Conservation (phyloP, 306 rosid species). For the Vigna unguiculata region DNA sequence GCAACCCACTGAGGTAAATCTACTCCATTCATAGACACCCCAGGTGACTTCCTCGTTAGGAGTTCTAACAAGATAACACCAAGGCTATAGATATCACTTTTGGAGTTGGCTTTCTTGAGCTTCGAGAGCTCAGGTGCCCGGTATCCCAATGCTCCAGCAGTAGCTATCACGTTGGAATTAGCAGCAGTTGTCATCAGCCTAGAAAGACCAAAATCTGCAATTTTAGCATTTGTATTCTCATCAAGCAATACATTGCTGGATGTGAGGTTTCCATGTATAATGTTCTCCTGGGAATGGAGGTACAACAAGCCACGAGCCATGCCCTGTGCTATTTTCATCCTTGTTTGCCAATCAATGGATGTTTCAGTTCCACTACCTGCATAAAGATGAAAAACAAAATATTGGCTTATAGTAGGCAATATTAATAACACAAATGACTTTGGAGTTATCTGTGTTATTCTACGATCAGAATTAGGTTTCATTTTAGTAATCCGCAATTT, state of each 20-base stretch:
- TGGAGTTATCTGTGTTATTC: not conserved
- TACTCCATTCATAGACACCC: constrained; percentile 67
- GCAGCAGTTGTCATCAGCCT: constrained; percentile 76
- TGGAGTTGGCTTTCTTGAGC: constrained; percentile 71
- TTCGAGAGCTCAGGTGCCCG: constrained; percentile 78
- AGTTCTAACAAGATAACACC: constrained; percentile 84
- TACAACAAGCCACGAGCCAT: constrained; percentile 62
- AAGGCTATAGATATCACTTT: constrained; percentile 75
- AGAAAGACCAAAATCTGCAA: constrained; percentile 73
- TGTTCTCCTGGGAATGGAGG: constrained; percentile 71
- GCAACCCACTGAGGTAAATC: constrained; percentile 90
- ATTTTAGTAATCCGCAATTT: not conserved
- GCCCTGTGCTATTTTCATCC: constrained; percentile 76
- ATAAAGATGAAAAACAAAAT: constrained; percentile 16
- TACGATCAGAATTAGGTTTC: not conserved
- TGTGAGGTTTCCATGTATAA: constrained; percentile 82
- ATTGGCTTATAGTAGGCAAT: not conserved
- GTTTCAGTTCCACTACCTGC: constrained; percentile 74
- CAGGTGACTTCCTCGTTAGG: constrained; percentile 78
- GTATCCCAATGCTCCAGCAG: constrained; percentile 78
- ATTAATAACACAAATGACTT: not conserved
- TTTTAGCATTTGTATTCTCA: constrained; percentile 56
- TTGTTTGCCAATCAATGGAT: constrained; percentile 71
- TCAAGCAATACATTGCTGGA: constrained; percentile 76
- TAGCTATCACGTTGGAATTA: constrained; percentile 74